These are phyloP conservation scores for Kodamaea arcana DNA, from an alignment of 1,139 yeast genomes.

Conservation along the genomic window DNA sequence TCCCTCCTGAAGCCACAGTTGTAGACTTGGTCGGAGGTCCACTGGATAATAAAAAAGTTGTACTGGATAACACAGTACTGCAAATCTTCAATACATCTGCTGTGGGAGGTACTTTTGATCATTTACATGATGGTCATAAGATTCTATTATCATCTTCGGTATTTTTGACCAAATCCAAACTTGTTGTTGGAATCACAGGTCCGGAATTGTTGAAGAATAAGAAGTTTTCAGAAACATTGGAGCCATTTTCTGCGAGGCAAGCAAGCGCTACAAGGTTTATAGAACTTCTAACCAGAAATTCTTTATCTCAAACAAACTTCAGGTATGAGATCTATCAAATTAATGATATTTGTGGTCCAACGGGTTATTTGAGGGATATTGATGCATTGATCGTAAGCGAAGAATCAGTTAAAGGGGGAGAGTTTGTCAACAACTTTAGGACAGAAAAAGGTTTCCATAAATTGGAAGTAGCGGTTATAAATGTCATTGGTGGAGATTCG, in stretches of 20 bases:
- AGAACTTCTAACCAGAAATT: slow-evolving; percentile 8
- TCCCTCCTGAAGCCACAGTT: slow-evolving; percentile 1
- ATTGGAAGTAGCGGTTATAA: slow-evolving; percentile 57
- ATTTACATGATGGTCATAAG: slow-evolving; percentile 93
- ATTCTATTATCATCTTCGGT: slow-evolving; percentile 72
- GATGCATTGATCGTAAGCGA: slow-evolving; percentile 77
- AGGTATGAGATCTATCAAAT: slow-evolving; percentile 50
- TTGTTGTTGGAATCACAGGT: slow-evolving; percentile 85
- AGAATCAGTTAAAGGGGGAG: slow-evolving; percentile 78
- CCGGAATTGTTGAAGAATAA: slow-evolving; percentile 70
- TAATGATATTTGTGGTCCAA: slow-evolving; percentile 91
- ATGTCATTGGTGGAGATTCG: slow-evolving; percentile 59
- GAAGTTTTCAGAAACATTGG: slow-evolving; percentile 63
- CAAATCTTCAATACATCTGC: slow-evolving; percentile 32
- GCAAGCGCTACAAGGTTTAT: slow-evolving; percentile 47
- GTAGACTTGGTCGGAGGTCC: neutral
- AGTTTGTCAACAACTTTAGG: slow-evolving; percentile 63
- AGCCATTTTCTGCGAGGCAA: slow-evolving; percentile 53
- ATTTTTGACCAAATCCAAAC: slow-evolving; percentile 48
- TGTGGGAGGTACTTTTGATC: slow-evolving; percentile 97
- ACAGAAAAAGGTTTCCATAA: slow-evolving; percentile 48
- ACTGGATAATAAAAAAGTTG: neutral
- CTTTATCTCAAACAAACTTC: slow-evolving; percentile 4
- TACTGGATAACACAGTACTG: neutral
- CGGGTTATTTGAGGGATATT: slow-evolving; percentile 71